Evolutionary conservation across 805 yeast genomes (phyloP).

Genomic region (Hanseniaspora clermontiae): DNA sequence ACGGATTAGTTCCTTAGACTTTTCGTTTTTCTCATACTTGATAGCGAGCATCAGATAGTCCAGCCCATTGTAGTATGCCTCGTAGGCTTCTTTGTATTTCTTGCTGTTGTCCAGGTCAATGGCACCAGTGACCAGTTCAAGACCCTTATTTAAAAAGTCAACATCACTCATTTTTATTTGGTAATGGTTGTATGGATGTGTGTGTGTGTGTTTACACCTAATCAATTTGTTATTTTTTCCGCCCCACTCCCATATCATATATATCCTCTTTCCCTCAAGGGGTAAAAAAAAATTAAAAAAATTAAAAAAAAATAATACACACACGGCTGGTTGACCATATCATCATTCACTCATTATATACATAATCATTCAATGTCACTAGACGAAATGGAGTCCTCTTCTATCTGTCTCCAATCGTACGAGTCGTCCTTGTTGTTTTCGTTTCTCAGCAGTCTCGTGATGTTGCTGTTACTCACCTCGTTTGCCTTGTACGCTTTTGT

Average conservation of each 20-base stretch:
- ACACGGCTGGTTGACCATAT: neutral
- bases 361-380: neutral
- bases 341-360: neutral
- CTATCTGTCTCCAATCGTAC: conserved; percentile 8
- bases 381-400: conserved; percentile 4
- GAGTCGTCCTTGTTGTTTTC: neutral
- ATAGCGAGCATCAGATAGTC: conserved; percentile 93
- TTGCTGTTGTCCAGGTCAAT: conserved; percentile 87
- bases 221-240: neutral
- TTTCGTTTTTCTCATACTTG: conserved; percentile 84
- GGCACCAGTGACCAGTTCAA: conserved; percentile 85
- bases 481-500: neutral
- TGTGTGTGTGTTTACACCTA: neutral
- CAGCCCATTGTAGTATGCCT: conserved; percentile 79
- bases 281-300: no score
- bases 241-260: no score
- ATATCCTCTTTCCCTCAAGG: no score
- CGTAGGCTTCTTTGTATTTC: conserved; percentile 86
- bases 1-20: conserved; percentile 76
- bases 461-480: neutral
- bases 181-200: neutral
- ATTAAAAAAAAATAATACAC: neutral
- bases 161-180: conserved; percentile 42
- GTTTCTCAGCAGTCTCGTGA: neutral
- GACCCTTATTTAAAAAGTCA: conserved; percentile 88